Evolutionary conservation across 2,329 filamentous ascomycete species (phyloP), one percentile per base, ranked within the genome.

Genomic region (Cladophialophora carrionii): DNA sequence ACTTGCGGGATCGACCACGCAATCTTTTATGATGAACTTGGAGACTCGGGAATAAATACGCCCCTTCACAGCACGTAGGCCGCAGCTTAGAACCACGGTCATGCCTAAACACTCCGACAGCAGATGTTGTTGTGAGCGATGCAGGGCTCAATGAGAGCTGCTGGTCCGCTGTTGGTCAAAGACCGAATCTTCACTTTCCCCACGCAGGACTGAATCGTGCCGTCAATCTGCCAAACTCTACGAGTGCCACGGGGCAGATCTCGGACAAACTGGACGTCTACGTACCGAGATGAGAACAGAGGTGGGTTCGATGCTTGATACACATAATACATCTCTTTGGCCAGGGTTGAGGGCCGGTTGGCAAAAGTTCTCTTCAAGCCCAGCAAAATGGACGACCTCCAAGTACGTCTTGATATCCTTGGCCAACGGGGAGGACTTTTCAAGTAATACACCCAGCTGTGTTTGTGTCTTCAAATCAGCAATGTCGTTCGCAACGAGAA

Each of bases 381-480:
- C 52, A 14, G 14, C 22, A 12, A 12, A 31, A 60, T 60, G 57
- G 57, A 60, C n/a, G 58, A 61, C 22, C n/a, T 61, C 32, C 34
- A 9, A 53, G 17, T 20, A 14, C 29, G 41, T 6, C 57, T 64
- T 9, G 34, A 61, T 22, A 37, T 63, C 14, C 49, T 60, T 12
- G 61, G 56, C 1, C 61, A 63, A 41, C 48, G 61, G n/a, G 26
- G n/a, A 8, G 49, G 61, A 4, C 52, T 66, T n/a, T 59, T 59
- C 64, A 63, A 63, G 34, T 41, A 55, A 10, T 69, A 68, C 48
- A 68, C 61, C n/a, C 55, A 80, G 57, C 73, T 84, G 46, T 76
- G 74, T 46, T 72, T 81, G 32, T 75, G 76, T 63, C 85, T 78
- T 69, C 62, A 74, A 0, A 17, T 78, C 8, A 4, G 70, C 0